Percentiles rank a stretch among this genome's conserved stretches.
phyloP scores from a whole-genome alignment of 2,329 filamentous ascomycete genomes.

The Alternaria triticina region DNA sequence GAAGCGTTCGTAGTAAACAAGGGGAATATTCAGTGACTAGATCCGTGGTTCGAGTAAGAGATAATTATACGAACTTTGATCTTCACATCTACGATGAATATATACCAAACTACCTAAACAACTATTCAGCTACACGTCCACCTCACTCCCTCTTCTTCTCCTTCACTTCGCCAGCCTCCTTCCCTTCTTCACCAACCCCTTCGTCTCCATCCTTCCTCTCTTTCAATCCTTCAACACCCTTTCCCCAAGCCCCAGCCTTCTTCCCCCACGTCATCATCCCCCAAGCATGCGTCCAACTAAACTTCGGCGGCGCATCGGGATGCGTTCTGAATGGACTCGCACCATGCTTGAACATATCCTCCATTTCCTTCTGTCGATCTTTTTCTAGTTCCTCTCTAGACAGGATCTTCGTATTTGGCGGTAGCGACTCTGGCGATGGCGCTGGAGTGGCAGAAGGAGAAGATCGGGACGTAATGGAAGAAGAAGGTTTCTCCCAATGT shows the following conservation, averaged over 20 bases:
- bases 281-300: constrained; percentile 61
- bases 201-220: neutral
- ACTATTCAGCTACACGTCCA: neutral
- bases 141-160: neutral
- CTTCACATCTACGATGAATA: neutral
- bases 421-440: neutral
- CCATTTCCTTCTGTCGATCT: constrained; percentile 30
- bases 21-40: constrained; percentile 68
- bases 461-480: neutral
- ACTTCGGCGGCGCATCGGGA: constrained; percentile 57
- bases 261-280: constrained; percentile 61
- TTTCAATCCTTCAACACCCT: constrained; percentile 55
- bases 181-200: neutral
- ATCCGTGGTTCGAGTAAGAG: constrained; percentile 33
- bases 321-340: constrained; percentile 56
- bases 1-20: constrained; percentile 95
- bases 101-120: neutral
- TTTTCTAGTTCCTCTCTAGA: constrained; percentile 25
- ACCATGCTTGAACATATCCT: constrained; percentile 50
- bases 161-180: neutral
- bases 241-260: constrained; percentile 60
- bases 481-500: constrained; percentile 65
- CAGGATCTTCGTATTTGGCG: constrained; percentile 24
- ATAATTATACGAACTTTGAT: neutral
- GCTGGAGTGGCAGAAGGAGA: neutral